Base-by-base conservation (phyloP, 208 protist genomes). In the Histomonas meleagridis region DNA sequence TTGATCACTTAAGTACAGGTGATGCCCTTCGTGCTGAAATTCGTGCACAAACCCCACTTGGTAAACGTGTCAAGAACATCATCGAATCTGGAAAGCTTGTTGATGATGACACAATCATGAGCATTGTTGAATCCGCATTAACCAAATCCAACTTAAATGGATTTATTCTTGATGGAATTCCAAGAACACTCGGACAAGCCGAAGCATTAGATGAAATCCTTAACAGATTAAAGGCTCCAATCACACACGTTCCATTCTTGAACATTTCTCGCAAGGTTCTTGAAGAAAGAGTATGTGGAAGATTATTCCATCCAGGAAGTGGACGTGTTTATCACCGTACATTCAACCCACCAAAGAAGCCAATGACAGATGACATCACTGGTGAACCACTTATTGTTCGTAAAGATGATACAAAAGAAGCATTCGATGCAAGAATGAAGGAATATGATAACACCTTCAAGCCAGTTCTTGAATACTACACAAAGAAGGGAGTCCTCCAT, bases 301-400 rank as follows among this genome's bases (percentile, higher is more conserved):
- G 94, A 26, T 49, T 90, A 49, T 86, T 95, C 76, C 93, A 95
- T 78, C 81, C 90, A 60, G 62, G 26, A 16, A 92, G 78, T 3
- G 94, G 94, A 32, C 53, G 93, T 72, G 90, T 90, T 23, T 95
- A 95, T 90, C 94, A 95, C 91, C 90, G 69, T 23, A 90, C 90
- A 10, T 94, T 93, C 60, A 91, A 90, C 4, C 92, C 90, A 38
- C 93, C 94, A 40, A 93, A 94, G 91, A 40, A 92, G 5, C 49
- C 72, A 23, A 92, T 55, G 32, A 93, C 92, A 38, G 94, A 95
- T 90, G 94, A 95, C 69, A 35, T 92, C 28, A 95, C 93, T 9
- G 94, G 94, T 12, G 94, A 95, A 91, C 92, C 60, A 14, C 48
- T 94, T 0, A 78, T 94, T 32, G 81, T 94, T 35, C 62, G 94